Conservation (phyloP, 257 asterid species). For the Fraxinus quadrangulata region DNA sequence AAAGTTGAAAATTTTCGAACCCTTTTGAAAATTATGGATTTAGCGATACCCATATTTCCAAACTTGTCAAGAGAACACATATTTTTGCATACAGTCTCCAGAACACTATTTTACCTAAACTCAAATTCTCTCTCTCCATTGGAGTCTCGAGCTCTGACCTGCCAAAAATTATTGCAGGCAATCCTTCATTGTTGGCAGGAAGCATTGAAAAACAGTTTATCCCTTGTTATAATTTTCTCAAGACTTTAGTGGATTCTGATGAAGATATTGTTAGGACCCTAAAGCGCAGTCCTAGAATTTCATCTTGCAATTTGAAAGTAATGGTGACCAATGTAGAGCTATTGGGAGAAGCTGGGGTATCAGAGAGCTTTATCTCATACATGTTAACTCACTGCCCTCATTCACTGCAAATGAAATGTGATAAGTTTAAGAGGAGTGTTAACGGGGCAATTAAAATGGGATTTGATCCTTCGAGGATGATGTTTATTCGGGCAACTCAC, state of each 20-base stretch:
- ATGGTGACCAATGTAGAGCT: not conserved
- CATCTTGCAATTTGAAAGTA: conserved; percentile 1
- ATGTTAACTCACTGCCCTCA: not conserved
- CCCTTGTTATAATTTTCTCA: conserved; percentile 1
- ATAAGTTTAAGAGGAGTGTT: not conserved
- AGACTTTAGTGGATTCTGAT: conserved; percentile 15
- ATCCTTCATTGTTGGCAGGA: not conserved
- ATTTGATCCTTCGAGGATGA: not conserved
- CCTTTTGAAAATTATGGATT: too few species aligned
- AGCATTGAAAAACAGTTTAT: conserved; percentile 7
- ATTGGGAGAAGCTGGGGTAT: not conserved
- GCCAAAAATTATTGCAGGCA: not conserved
- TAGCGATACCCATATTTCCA: not conserved
- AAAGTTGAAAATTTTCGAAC: too few species aligned
- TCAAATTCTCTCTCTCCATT: conserved; percentile 32
- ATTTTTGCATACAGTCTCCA: conserved; percentile 2
- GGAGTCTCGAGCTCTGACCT: conserved; percentile 23
- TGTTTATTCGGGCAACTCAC: conserved; percentile 10
- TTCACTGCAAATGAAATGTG: not conserved
- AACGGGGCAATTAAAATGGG: conserved; percentile 28
- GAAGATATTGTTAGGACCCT: conserved; percentile 3
- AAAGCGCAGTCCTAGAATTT: not conserved
- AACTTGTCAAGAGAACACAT: not conserved
- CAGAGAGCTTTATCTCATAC: not conserved
- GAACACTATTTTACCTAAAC: conserved; percentile 30